Conservation (phyloP, 108 stramenopile genomes). For the Skeletonema marinoi region DNA sequence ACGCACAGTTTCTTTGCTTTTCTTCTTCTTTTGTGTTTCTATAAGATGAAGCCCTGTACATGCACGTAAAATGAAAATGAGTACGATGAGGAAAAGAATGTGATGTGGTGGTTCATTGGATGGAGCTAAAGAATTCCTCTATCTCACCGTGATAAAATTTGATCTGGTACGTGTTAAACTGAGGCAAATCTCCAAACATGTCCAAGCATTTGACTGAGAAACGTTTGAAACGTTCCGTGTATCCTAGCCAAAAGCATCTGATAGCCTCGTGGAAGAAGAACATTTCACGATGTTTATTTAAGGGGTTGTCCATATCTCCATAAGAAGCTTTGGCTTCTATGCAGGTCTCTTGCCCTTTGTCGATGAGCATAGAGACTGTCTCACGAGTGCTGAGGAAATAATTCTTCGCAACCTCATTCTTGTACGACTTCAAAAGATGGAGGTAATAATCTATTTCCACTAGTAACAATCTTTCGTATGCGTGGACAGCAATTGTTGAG, state of each 20-base stretch:
- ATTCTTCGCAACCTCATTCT: neutral
- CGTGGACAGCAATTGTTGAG: neutral
- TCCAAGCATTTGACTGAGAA: neutral
- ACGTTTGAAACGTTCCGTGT: neutral
- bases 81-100: neutral
- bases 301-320: neutral
- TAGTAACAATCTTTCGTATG: neutral
- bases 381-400: neutral
- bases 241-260: neutral
- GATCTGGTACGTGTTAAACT: neutral
- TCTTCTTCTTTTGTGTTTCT: neutral
- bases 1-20: neutral
- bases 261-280: neutral
- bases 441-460: conserved; percentile 12
- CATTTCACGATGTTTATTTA: neutral
- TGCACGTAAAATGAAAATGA: neutral
- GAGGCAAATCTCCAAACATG: neutral
- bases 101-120: too few relatives aligned
- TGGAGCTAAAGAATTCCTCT: neutral
- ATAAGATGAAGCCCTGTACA: neutral
- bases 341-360: neutral
- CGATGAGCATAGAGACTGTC: neutral
- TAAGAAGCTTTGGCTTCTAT: neutral
- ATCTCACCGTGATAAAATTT: neutral
- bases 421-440: conserved; percentile 2